Base-by-base conservation (phyloP, 2,329 filamentous ascomycete genomes). In the Gaeumannomyces sp. region DNA sequence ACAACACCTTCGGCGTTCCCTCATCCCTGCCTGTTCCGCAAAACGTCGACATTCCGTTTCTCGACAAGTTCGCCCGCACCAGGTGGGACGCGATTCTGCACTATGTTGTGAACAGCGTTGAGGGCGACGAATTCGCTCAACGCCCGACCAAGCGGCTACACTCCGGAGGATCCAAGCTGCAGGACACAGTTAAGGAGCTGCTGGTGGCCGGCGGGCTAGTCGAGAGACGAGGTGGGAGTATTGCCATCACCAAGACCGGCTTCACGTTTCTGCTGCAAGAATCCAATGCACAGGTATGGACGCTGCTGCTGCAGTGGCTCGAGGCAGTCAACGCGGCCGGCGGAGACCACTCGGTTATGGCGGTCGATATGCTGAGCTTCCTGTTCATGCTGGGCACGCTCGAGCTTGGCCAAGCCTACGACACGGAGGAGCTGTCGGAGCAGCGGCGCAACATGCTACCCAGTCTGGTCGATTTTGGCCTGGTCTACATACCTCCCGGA, bases 31-130 rank as follows among this genome's bases (percentile, higher is more conserved):
- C 86, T 4, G 81, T 86, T 45, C 83, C 86, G 57, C 79, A 82
- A 64, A 83, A 86, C 61, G 85, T 95, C 61, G 87, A 89, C 66
- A 76, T 93, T 14, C 72, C 84, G 1, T 92, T 90, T 70, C 83
- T 99, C 65, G 95, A 99, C 73, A 84, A 87, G 33, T 96, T 94
- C 77, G 93, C 95, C 6, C 86, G 91, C 64, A 86, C 85, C 71
- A 93, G 96, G 73, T 99, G 95, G 93, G 96, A 99, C 76, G 90
- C 92, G 31, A 97, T 99, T 33, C 77, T 99, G 61, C 95, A 97
- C 75, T 99, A 93, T 73, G 93, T 99, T 74, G 95, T 99, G 27
- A 91, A 89, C 65, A 89, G 86, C 67, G 89, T 90, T 11, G 87
- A 85, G 58, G 56, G 59, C 14, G 87, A 85, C 56, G 56, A 64